Percentiles rank a stretch among this genome's conserved stretches.
Conservation (phyloP, 208 protist genomes). For the Acanthamoeba pearcei region DNA sequence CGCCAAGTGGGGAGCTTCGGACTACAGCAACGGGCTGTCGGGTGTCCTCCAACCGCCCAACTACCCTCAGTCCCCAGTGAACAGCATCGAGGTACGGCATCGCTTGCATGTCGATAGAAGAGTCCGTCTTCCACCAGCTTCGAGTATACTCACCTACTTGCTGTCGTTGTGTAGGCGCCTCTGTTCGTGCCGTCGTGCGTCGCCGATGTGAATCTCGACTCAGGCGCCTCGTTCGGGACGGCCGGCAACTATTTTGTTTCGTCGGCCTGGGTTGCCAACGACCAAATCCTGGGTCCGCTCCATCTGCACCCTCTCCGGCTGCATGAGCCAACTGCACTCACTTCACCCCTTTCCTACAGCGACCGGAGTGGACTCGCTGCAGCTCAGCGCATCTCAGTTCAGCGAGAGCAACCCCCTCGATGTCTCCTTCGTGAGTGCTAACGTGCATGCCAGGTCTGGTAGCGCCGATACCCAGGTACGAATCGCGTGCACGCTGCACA, state of each 20-base stretch:
- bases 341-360: background rate
- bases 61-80: background rate
- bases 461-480: background rate
- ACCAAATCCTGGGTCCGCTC: background rate
- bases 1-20: background rate
- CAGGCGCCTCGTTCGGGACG: background rate
- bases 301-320: constrained; percentile 11
- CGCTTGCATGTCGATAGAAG: background rate
- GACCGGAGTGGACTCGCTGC: background rate
- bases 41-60: background rate
- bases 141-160: background rate
- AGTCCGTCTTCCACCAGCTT: background rate
- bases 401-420: background rate
- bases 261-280: background rate
- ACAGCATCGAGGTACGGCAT: background rate
- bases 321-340: background rate
- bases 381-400: background rate
- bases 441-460: background rate
- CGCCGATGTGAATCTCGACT: background rate
- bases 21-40: constrained; percentile 4
- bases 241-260: background rate
- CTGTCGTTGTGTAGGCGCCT: background rate
- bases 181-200: background rate
- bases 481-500: too few relatives aligned
- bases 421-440: background rate